A percentile compares a stretch with the other conserved stretches of the same genome.
Evolutionary conservation across 2,329 filamentous ascomycete genomes (phyloP).

Genomic region (Cladosporium austrohemisphaericum): DNA sequence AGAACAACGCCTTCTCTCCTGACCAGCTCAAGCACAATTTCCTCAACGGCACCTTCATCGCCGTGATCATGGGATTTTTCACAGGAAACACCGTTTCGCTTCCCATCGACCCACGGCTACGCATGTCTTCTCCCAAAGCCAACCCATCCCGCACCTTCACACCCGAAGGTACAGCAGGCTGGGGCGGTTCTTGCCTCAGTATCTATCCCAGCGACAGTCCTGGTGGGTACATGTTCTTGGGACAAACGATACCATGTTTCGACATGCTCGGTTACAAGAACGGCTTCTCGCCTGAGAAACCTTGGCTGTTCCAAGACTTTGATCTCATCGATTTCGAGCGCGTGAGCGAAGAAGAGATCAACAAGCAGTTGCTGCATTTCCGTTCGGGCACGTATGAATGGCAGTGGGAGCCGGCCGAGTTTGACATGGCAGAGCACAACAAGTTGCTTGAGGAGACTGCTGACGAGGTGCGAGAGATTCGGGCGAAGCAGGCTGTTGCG

Average conservation of each 20-base stretch:
- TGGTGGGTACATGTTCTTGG: constrained; percentile 45
- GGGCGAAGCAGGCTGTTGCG: constrained; percentile 44
- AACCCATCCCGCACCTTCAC: constrained; percentile 57
- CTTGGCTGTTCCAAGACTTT: constrained; percentile 57
- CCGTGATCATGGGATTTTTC: constrained; percentile 55
- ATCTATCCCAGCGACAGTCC: constrained; percentile 57
- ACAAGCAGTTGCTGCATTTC: constrained; percentile 47
- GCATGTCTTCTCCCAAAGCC: constrained; percentile 54
- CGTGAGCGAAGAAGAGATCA: constrained; percentile 51
- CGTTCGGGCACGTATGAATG: constrained; percentile 51
- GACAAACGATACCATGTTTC: constrained; percentile 50
- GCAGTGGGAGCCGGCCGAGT: constrained; percentile 47
- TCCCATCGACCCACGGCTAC: constrained; percentile 52
- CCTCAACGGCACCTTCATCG: constrained; percentile 49
- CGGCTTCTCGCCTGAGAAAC: constrained; percentile 44
- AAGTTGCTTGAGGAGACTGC: constrained; percentile 43
- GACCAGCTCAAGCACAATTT: constrained; percentile 51
- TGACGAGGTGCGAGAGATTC: constrained; percentile 47
- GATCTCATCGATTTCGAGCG: constrained; percentile 55
- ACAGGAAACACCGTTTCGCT: constrained; percentile 51
- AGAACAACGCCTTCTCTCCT: constrained; percentile 51
- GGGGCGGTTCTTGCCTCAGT: constrained; percentile 54
- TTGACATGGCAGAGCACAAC: constrained; percentile 57
- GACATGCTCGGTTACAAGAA: constrained; percentile 53
- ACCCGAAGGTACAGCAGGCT: constrained; percentile 53